Percentiles rank a stretch among this genome's conserved stretches.
phyloP scores from a whole-genome alignment of 1,284 basidiomycete genomes.

The Sporisorium reilianum region DNA sequence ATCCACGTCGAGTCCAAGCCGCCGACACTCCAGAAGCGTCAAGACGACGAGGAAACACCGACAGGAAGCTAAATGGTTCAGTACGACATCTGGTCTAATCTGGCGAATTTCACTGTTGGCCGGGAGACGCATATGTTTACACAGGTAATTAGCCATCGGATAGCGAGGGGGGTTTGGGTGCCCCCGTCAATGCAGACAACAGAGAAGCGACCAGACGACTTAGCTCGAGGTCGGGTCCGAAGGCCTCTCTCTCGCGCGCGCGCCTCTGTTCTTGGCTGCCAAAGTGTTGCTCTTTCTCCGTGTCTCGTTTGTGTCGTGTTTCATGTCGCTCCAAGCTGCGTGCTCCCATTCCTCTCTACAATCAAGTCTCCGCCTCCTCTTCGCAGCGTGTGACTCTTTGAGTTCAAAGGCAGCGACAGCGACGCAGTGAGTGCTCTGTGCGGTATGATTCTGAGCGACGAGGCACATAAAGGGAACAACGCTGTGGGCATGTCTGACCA shows the following conservation, averaged over 20 bases:
- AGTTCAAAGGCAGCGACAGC: not conserved
- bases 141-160: too few relatives aligned
- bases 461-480: constrained; percentile 1
- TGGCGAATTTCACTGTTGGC: too few relatives aligned
- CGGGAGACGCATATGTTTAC: too few relatives aligned
- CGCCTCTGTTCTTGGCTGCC: not conserved
- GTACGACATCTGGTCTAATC: too few relatives aligned
- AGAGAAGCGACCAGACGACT: too few relatives aligned
- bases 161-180: too few relatives aligned
- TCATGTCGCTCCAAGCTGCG: not conserved
- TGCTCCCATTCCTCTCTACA: not conserved
- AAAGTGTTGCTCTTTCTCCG: not conserved
- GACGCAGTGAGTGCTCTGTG: not conserved
- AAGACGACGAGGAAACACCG: too few relatives aligned
- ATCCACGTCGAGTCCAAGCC: not conserved
- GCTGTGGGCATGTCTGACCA: too few relatives aligned
- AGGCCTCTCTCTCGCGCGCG: not conserved
- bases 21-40: not conserved
- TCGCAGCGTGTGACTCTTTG: not conserved
- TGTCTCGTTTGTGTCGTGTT: not conserved
- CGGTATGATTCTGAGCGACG: not conserved
- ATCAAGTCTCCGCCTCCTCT: not conserved
- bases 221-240: too few relatives aligned
- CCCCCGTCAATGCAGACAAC: too few relatives aligned
- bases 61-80: too few relatives aligned